These are phyloP conservation scores for Malus sylvestris DNA, from an alignment of 306 rosid genomes.

Conservation along the genomic window DNA sequence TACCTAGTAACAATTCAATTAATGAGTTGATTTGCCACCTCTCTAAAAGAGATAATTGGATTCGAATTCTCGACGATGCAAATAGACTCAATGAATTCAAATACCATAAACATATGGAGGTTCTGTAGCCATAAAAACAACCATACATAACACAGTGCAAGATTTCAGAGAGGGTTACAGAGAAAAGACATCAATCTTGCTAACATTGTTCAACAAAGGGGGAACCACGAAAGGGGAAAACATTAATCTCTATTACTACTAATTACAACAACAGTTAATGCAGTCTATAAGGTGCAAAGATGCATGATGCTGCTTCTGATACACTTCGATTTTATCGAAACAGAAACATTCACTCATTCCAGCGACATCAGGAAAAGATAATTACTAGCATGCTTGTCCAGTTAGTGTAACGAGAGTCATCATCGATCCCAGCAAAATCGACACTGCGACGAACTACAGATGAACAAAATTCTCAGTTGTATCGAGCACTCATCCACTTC, in stretches of 20 bases:
- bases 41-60: background rate
- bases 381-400: background rate
- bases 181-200: background rate
- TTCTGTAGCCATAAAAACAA: background rate
- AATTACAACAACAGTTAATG: constrained; percentile 49
- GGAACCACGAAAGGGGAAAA: background rate
- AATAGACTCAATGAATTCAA: background rate
- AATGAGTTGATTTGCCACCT: too few relatives aligned
- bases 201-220: constrained; percentile 19
- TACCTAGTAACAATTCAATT: too few relatives aligned
- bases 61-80: background rate
- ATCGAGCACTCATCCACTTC: background rate
- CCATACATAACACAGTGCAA: background rate
- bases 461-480: constrained; percentile 2
- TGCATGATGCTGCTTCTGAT: constrained; percentile 3
- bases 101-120: background rate
- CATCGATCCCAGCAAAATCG: background rate
- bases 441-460: background rate
- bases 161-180: background rate
- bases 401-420: background rate
- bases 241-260: constrained; percentile 1
- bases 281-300: constrained; percentile 15
- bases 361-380: background rate
- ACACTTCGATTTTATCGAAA: background rate
- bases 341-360: background rate